phyloP scores from a whole-genome alignment of 2,329 filamentous ascomycete genomes.

The Acrodontium crateriforme region DNA sequence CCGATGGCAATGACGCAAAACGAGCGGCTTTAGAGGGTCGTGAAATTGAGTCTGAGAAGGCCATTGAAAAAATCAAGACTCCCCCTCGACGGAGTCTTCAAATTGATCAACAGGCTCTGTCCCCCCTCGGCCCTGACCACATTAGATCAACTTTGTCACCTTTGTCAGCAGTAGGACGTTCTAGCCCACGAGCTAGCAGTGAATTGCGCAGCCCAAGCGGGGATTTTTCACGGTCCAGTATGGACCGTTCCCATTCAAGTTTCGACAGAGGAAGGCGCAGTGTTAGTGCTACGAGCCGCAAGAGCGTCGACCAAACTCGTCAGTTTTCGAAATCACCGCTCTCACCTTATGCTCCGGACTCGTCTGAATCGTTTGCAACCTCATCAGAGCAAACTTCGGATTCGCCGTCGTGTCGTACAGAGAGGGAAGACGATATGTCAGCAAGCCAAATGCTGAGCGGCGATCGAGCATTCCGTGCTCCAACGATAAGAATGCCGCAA shows the following conservation, averaged over 20 bases:
- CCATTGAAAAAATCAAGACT: slow-evolving; percentile 2
- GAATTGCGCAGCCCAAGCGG: slow-evolving; percentile 29
- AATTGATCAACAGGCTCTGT: slow-evolving; percentile 12
- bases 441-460: slow-evolving; percentile 81
- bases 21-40: slow-evolving; percentile 6
- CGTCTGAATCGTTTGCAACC: slow-evolving; percentile 56
- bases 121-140: slow-evolving; percentile 20
- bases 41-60: slow-evolving; percentile 4
- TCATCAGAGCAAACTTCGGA: slow-evolving; percentile 17
- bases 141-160: slow-evolving; percentile 33
- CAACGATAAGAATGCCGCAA: slow-evolving; percentile 40
- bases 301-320: slow-evolving; percentile 32
- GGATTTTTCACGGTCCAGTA: slow-evolving; percentile 20
- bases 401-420: neutral
- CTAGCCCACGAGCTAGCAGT: slow-evolving; percentile 28
- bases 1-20: slow-evolving; percentile 45
- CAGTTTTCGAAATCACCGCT: slow-evolving; percentile 35
- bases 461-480: slow-evolving; percentile 78
- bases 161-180: slow-evolving; percentile 21
- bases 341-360: slow-evolving; percentile 43
- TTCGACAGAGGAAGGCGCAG: slow-evolving; percentile 39
- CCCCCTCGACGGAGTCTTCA: slow-evolving; percentile 3
- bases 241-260: slow-evolving; percentile 20
- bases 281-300: slow-evolving; percentile 44
- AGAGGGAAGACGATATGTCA: slow-evolving; percentile 36